Percentiles rank a stretch among this genome's conserved stretches.
Evolutionary conservation across 2,329 filamentous ascomycete genomes (phyloP).

Genomic region (Trichoderma cornu-damae): DNA sequence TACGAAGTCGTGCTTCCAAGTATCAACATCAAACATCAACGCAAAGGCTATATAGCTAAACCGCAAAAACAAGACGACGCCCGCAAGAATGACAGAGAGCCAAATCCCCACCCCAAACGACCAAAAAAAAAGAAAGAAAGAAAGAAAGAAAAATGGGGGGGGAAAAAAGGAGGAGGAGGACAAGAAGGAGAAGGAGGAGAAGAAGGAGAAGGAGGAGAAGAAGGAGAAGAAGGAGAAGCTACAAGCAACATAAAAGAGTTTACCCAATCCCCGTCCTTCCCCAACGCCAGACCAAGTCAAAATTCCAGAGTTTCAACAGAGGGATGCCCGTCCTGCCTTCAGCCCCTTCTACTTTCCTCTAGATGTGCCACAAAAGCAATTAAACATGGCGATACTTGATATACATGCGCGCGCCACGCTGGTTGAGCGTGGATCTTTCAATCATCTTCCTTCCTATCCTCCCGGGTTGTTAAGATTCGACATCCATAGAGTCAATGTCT

Average conservation of each 20-base stretch:
- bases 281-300: slow-evolving; percentile 12
- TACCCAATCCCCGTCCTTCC: background rate
- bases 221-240: too few relatives aligned
- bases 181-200: too few relatives aligned
- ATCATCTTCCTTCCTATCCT: too few relatives aligned
- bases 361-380: slow-evolving; percentile 2
- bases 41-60: background rate
- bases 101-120: background rate
- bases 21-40: background rate
- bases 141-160: too few relatives aligned
- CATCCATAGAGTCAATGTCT: slow-evolving; percentile 42
- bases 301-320: background rate
- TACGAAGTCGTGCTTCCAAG: background rate
- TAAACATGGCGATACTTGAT: background rate
- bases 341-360: background rate
- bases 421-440: background rate
- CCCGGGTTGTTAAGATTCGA: slow-evolving; percentile 30
- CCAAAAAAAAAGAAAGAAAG: background rate
- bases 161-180: too few relatives aligned
- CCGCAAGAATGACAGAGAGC: background rate
- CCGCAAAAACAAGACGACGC: background rate
- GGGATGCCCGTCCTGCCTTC: background rate
- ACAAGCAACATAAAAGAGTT: background rate
- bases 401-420: background rate
- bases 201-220: too few relatives aligned